A percentile compares a stretch with the other conserved stretches of the same genome.
Evolutionary conservation across 2,329 filamentous ascomycete genomes (phyloP).

Genomic region (Stachybotrys elegans): DNA sequence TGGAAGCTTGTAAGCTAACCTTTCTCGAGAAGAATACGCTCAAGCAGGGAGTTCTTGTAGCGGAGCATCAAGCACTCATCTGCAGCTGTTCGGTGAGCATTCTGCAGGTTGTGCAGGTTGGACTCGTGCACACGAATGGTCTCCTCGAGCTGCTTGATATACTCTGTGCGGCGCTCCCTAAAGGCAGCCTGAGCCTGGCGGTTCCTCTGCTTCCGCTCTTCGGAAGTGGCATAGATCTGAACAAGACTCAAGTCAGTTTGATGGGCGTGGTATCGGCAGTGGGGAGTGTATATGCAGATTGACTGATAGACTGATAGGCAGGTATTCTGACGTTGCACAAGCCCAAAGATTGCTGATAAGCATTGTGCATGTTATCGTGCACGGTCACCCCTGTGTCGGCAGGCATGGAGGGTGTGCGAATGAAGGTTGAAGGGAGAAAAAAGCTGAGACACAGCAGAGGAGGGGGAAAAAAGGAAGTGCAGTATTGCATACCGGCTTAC

Average conservation of each 20-base stretch:
- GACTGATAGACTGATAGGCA: too few relatives aligned
- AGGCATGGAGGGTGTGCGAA: neutral
- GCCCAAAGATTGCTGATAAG: too few relatives aligned
- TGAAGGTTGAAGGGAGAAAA: neutral
- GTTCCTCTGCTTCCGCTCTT: conserved; percentile 97
- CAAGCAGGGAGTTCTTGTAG: conserved; percentile 95
- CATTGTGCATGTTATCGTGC: too few relatives aligned
- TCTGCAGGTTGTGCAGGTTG: conserved; percentile 84
- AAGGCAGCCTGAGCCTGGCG: conserved; percentile 96
- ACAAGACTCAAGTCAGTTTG: too few relatives aligned
- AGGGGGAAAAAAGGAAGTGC: neutral
- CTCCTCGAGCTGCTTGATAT: conserved; percentile 97
- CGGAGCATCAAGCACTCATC: conserved; percentile 98
- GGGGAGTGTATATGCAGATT: too few relatives aligned
- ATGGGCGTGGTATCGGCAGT: too few relatives aligned
- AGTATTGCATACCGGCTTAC: conserved; percentile 78
- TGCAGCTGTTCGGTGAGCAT: conserved; percentile 87
- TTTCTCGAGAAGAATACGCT: conserved; percentile 94
- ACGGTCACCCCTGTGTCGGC: neutral
- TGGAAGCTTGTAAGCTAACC: conserved; percentile 44
- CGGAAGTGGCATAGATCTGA: conserved; percentile 96
- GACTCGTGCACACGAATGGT: conserved; percentile 97
- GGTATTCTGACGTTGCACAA: too few relatives aligned
- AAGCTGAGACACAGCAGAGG: neutral
- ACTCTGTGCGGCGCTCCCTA: conserved; percentile 92